phyloP scores from a whole-genome alignment of 805 yeast species.

The Starmerella sp. region DNA sequence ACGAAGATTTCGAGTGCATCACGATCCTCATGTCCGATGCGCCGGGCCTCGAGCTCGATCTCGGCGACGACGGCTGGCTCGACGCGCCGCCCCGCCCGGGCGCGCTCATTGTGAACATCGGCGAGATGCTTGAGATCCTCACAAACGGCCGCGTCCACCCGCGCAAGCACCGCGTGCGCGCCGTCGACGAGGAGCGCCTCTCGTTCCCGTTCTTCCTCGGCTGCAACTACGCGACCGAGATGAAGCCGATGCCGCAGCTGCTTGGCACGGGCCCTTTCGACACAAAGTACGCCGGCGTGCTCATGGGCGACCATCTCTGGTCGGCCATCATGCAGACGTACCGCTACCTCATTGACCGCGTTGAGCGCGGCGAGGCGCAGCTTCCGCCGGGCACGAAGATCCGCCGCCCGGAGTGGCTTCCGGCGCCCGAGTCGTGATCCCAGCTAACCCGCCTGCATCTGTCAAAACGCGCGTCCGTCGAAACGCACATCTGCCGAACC shows the following conservation, averaged over 20 bases:
- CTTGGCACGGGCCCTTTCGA: not conserved
- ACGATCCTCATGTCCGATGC: slow-evolving; percentile 43
- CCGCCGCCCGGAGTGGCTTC: not conserved
- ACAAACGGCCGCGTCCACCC: slow-evolving; percentile 50
- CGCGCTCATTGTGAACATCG: slow-evolving; percentile 46
- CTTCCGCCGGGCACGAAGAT: not conserved
- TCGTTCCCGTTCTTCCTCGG: slow-evolving; percentile 20
- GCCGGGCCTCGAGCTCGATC: slow-evolving; percentile 46
- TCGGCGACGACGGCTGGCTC: slow-evolving; percentile 47
- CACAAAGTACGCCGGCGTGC: not conserved
- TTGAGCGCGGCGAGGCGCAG: not conserved
- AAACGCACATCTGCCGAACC: no score
- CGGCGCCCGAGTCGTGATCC: not conserved
- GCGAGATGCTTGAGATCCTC: slow-evolving; percentile 51
- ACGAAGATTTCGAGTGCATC: slow-evolving; percentile 39
- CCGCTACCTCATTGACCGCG: slow-evolving; percentile 6
- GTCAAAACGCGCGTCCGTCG: no score
- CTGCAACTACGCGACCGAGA: slow-evolving; percentile 7
- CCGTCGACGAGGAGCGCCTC: slow-evolving; percentile 33
- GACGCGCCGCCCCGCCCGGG: slow-evolving; percentile 40
- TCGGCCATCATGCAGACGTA: slow-evolving; percentile 9
- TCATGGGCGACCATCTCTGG: slow-evolving; percentile 13
- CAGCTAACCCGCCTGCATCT: no score
- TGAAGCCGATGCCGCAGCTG: slow-evolving; percentile 13
- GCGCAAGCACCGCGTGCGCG: slow-evolving; percentile 43